Evolutionary conservation across 768 basidiomycete genomes (phyloP), one percentile per base, ranked within the genome.

Genomic region (Gloeopeniophorella convolvens): DNA sequence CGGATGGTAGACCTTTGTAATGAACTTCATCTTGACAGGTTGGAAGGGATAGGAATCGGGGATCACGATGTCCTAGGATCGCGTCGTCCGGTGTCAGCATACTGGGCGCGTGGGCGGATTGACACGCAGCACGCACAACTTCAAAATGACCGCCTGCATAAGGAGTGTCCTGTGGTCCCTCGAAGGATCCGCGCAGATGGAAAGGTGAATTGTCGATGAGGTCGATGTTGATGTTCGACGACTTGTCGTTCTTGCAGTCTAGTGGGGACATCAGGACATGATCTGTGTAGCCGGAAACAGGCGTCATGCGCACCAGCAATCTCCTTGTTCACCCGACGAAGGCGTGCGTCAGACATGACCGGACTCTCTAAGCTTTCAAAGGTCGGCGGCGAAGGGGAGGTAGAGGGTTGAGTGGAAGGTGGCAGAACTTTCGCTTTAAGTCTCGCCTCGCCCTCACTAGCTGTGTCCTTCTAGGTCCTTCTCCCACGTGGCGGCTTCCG

Each of bases 11-110:
- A 95, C 86, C 66, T 92, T 92, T 31, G 94, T 98, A 54, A 95
- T 82, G 69, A 98, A 97, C 66, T 93, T 94, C 91, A 97, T 96
- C 76, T 97, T 96, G 46, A 94, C 85, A 0, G 95, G 92, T 63
- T 92, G 87, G 66, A 92, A 90, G 15, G 88, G 89, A 63, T 91
- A 91, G 42, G 89, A 80, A 36, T 92, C 89, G 7, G 93, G 93
- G 59, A 97, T 90, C 16, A 85, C 75, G 58, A 97, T 97, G 63
- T 97, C 93, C 89, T 91, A 60, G 28, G 20, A 30, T n/a, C 12
- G 58, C 46, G 56, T 16, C 33, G 53, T 31, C 34, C 18, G 48
- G 8, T 9, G 12, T 18, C 5, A 11, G 2, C 20, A 21, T 27
- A 18, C 16, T n/a, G 3, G 44, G 34, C 32, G 42, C 32, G 28